Evolutionary conservation across 225 moss, liverwort and hornwort genomes (phyloP).

Genomic region (Sphagnum contortum): DNA sequence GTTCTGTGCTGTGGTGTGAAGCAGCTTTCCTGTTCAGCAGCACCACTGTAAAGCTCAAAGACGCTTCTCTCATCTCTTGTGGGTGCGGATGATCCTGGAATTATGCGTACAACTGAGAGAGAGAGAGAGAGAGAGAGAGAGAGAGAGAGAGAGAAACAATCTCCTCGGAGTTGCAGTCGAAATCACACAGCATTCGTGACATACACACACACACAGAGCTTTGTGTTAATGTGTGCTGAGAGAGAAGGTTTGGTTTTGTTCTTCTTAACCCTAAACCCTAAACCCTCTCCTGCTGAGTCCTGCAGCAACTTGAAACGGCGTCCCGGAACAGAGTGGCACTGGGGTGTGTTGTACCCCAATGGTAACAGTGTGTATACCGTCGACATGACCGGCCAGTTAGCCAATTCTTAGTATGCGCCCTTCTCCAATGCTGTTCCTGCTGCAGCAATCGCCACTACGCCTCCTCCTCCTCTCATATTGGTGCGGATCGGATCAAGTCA

Average conservation of each 20-base stretch:
- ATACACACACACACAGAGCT: constrained; percentile 32
- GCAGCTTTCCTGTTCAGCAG: too few relatives aligned
- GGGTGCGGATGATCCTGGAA: too few relatives aligned
- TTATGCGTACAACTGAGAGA: too few relatives aligned
- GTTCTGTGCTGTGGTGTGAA: too few relatives aligned
- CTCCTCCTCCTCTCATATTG: neutral
- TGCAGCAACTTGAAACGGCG: constrained; percentile 52
- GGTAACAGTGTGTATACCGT: constrained; percentile 31
- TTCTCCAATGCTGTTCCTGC: neutral
- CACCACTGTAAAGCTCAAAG: too few relatives aligned
- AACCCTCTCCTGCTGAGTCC: constrained; percentile 50
- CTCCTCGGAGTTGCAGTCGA: constrained; percentile 25
- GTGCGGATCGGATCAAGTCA: too few relatives aligned
- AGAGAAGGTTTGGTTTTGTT: constrained; percentile 31
- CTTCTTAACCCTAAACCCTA: constrained; percentile 28
- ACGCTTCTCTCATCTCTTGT: too few relatives aligned
- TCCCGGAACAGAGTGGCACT: constrained; percentile 39
- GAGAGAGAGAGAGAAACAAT: constrained; percentile 28
- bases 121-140: too few relatives aligned
- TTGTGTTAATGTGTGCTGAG: constrained; percentile 29
- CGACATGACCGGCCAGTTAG: constrained; percentile 29
- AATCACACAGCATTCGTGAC: constrained; percentile 43
- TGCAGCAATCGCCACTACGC: neutral
- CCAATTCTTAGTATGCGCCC: constrained; percentile 14
- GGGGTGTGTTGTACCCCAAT: constrained; percentile 46